Evolutionary conservation across 495 filamentous ascomycete species (phyloP).

Genomic region (Hypoxylon rickii): DNA sequence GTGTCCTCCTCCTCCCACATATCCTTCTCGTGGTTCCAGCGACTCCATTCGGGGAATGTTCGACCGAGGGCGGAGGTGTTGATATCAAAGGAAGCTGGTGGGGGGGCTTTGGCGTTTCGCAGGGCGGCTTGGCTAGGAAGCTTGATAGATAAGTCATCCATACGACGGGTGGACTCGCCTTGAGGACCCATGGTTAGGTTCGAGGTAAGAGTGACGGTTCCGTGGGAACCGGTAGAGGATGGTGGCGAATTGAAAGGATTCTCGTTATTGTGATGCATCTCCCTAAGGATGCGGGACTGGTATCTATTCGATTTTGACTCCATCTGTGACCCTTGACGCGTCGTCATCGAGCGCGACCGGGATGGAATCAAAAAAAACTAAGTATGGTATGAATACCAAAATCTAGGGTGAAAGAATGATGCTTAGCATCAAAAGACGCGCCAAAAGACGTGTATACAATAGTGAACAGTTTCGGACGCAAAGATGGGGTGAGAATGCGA

Average conservation of each 20-base stretch:
- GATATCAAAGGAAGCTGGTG: slow-evolving; percentile 40
- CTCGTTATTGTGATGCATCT: slow-evolving; percentile 44
- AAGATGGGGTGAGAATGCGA: slow-evolving; percentile 1
- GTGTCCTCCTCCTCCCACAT: slow-evolving; percentile 23
- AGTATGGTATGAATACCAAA: slow-evolving; percentile 14
- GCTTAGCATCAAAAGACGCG: slow-evolving; percentile 19
- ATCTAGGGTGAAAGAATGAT: slow-evolving; percentile 12
- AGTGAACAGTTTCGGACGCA: background rate
- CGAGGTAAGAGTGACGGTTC: slow-evolving; percentile 55
- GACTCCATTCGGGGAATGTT: slow-evolving; percentile 64
- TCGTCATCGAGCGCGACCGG: slow-evolving; percentile 22
- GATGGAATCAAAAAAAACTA: slow-evolving; percentile 22
- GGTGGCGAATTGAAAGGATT: slow-evolving; percentile 56
- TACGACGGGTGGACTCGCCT: slow-evolving; percentile 49
- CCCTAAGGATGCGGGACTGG: slow-evolving; percentile 44
- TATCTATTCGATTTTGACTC: slow-evolving; percentile 35
- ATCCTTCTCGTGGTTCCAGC: slow-evolving; percentile 27
- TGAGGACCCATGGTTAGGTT: slow-evolving; percentile 51
- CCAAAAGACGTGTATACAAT: slow-evolving; percentile 8
- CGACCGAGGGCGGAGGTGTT: slow-evolving; percentile 67
- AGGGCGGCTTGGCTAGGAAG: slow-evolving; percentile 20
- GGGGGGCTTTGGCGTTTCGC: slow-evolving; percentile 17
- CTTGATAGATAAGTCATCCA: slow-evolving; percentile 31
- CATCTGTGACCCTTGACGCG: slow-evolving; percentile 29
- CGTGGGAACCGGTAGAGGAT: slow-evolving; percentile 57